Evolutionary conservation across 2,329 filamentous ascomycete species (phyloP).

Genomic region (Nigrospora osmanthi): DNA sequence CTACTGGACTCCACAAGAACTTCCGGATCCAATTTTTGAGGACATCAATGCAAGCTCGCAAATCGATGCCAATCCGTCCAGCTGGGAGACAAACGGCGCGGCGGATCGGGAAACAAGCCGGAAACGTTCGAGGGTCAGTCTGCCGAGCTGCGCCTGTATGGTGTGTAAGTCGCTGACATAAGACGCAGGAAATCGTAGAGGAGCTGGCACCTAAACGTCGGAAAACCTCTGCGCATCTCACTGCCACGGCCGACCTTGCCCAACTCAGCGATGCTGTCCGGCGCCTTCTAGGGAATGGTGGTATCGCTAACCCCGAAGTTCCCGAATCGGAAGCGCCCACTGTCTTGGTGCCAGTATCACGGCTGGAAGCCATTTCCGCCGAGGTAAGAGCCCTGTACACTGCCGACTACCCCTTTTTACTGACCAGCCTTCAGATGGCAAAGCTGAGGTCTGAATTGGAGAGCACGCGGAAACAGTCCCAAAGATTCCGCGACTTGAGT

Average conservation of each 20-base stretch:
- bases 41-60: constrained; percentile 31
- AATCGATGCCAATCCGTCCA: constrained; percentile 20
- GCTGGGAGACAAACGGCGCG: constrained; percentile 4
- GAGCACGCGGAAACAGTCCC: constrained; percentile 23
- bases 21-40: constrained; percentile 43
- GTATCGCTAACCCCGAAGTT: constrained; percentile 3
- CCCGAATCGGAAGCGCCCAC: constrained; percentile 12
- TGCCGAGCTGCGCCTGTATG: neutral
- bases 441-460: constrained; percentile 26
- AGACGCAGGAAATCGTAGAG: constrained; percentile 24
- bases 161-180: constrained; percentile 7
- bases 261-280: constrained; percentile 22
- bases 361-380: constrained; percentile 20
- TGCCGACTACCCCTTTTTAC: neutral
- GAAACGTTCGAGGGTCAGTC: constrained; percentile 42
- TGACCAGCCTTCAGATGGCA: constrained; percentile 20
- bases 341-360: constrained; percentile 18
- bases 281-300: constrained; percentile 16
- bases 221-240: constrained; percentile 16
- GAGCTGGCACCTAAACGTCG: constrained; percentile 21
- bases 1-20: constrained; percentile 35
- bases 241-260: constrained; percentile 16
- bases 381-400: constrained; percentile 13
- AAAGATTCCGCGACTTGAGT: constrained; percentile 31
- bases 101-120: constrained; percentile 15